phyloP scores from a whole-genome alignment of 768 basidiomycete species.

The Mycena crocata region DNA sequence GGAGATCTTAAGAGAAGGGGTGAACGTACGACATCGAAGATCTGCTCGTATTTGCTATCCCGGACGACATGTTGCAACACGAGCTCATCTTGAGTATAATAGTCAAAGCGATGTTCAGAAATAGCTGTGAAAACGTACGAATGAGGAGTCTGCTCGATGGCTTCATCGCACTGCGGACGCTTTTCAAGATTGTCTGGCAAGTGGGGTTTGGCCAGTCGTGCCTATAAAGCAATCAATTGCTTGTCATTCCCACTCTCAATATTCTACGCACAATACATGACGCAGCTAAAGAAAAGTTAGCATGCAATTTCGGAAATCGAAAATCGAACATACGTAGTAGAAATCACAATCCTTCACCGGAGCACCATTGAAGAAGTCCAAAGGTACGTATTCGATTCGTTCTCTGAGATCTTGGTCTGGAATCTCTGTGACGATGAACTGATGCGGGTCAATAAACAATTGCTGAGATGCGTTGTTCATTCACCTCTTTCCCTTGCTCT shows the following conservation, averaged over 20 bases:
- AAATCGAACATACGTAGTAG: conserved; percentile 42
- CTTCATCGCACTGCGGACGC: conserved; percentile 42
- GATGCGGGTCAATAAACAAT: background rate
- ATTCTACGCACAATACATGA: background rate
- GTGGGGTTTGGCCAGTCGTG: conserved; percentile 48
- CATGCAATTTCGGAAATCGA: background rate
- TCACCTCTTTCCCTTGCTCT: conserved; percentile 42
- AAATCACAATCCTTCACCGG: conserved; percentile 36
- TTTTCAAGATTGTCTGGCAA: conserved; percentile 40
- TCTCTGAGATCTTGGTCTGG: conserved; percentile 1
- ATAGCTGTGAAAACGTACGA: conserved; percentile 31
- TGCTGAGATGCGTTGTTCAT: background rate
- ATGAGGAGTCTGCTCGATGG: conserved; percentile 42
- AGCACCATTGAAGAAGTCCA: conserved; percentile 42
- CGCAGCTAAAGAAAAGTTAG: background rate
- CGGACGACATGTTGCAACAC: conserved; percentile 42
- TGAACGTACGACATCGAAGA: background rate
- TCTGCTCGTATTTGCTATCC: background rate
- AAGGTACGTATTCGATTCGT: conserved; percentile 32
- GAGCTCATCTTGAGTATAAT: background rate
- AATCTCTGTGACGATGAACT: conserved; percentile 1
- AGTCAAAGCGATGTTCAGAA: conserved; percentile 48
- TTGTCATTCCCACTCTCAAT: background rate
- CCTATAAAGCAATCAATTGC: background rate
- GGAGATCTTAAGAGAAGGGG: background rate